Evolutionary conservation across 352 stramenopile species (phyloP), one percentile per base, ranked within the genome.

Genomic region (Hyphochytrium catenoides): DNA sequence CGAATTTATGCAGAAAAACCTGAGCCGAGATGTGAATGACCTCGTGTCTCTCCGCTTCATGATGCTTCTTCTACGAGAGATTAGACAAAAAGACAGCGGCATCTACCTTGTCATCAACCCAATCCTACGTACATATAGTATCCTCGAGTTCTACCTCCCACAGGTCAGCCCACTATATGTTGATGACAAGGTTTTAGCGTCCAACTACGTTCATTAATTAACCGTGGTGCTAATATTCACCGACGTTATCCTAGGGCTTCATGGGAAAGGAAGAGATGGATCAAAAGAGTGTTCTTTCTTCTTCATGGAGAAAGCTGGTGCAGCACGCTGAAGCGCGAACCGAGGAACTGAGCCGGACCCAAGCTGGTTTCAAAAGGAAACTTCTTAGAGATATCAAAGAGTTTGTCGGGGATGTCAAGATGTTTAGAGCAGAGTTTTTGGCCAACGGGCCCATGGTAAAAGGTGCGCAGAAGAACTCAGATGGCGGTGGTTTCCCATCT

Each of bases 221-320:
- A n/a, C n/a, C n/a, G n/a, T n/a, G n/a, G n/a, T n/a, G n/a, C n/a
- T n/a, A n/a, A n/a, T n/a, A n/a, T n/a, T n/a, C n/a, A n/a, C n/a
- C n/a, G n/a, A n/a, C n/a, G n/a, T n/a, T n/a, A n/a, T n/a, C n/a
- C 2, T 64, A 86, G 18, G 71, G 71, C 5, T 96, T 95, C 51
- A 96, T 98, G 84, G 86, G 95, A 42, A 96, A 97, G 46, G 83
- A 96, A 45, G 90, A 98, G 48, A 96, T 96, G 57, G 90, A 98
- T 40, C 90, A 96, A 47, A 96, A 96, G 57, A 95, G 79, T 12
- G 85, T 97, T 11, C 54, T 98, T 4, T 74, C 76, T 18, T 87
- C 74, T 36, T 94, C 91, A 40, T 98, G 90, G 90, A 87, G 92
- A 30, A 94, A 93, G 42, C 57, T 98, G 12, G 88, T 96, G 21